phyloP scores from a whole-genome alignment of 2,329 filamentous ascomycete species.

The Rugonectria rugulosa region DNA sequence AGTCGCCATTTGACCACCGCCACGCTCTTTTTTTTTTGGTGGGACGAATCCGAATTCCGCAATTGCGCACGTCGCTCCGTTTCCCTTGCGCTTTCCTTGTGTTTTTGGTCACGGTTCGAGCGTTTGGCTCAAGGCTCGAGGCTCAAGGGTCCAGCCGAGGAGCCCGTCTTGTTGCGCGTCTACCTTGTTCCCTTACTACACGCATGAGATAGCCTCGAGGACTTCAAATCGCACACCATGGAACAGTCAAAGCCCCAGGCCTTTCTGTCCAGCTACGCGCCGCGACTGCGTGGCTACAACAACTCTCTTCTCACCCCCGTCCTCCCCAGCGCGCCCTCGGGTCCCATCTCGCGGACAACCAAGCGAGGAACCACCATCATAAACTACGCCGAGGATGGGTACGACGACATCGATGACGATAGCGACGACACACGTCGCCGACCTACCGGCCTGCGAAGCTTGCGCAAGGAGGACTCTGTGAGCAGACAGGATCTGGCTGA shows the following conservation, averaged over 20 bases:
- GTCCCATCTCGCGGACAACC: slow-evolving; percentile 80
- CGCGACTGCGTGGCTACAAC: slow-evolving; percentile 86
- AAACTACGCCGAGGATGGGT: slow-evolving; percentile 97
- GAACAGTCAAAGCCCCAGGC: slow-evolving; percentile 74
- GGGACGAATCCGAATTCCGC: not conserved
- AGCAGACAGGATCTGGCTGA: slow-evolving; percentile 71
- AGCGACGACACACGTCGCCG: slow-evolving; percentile 79
- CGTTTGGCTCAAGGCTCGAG: slow-evolving; percentile 4
- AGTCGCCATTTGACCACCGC: slow-evolving; percentile 27
- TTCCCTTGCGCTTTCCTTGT: not conserved
- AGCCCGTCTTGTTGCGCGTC: slow-evolving; percentile 31
- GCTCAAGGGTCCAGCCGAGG: slow-evolving; percentile 23
- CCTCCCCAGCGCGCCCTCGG: slow-evolving; percentile 72
- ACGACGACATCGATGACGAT: slow-evolving; percentile 78
- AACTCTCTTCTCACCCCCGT: slow-evolving; percentile 91
- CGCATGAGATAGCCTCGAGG: slow-evolving; percentile 43
- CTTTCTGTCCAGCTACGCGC: slow-evolving; percentile 90
- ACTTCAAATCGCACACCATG: slow-evolving; percentile 49
- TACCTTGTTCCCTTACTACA: slow-evolving; percentile 31
- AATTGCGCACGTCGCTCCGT: slow-evolving; percentile 13
- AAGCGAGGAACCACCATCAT: slow-evolving; percentile 96
- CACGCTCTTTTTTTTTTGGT: slow-evolving; percentile 4
- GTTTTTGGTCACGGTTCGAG: not conserved
- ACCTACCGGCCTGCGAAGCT: slow-evolving; percentile 83
- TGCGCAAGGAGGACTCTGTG: slow-evolving; percentile 77